These are phyloP conservation scores for Populus tomentosa DNA, from an alignment of 441 rosid genomes.

Conservation along the genomic window DNA sequence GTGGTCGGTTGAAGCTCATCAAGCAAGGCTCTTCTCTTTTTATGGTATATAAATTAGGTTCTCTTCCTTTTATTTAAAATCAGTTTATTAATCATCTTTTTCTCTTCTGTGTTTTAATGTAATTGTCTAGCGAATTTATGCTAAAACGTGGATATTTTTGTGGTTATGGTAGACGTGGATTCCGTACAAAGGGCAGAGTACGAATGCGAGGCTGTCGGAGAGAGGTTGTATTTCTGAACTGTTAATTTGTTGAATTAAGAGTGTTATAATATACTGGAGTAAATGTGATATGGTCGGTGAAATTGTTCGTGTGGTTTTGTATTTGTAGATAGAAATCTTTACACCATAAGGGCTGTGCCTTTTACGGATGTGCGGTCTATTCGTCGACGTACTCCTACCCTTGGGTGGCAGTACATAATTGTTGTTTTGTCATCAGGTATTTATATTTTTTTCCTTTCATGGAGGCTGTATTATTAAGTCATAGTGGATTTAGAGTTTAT, in stretches of 20 bases:
- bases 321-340: constrained; percentile 73
- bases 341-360: constrained; percentile 79
- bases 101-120: background rate
- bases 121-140: background rate
- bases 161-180: constrained; percentile 65
- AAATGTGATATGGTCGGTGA: constrained; percentile 5
- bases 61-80: background rate
- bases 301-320: constrained; percentile 13
- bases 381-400: constrained; percentile 78
- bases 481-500: background rate
- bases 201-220: constrained; percentile 68
- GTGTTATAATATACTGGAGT: background rate
- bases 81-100: background rate
- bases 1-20: constrained; percentile 86
- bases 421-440: constrained; percentile 89
- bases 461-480: background rate
- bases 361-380: constrained; percentile 80
- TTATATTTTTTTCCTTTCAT: background rate
- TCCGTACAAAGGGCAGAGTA: constrained; percentile 76
- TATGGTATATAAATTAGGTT: constrained; percentile 42
- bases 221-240: constrained; percentile 47
- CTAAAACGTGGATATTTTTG: background rate
- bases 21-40: constrained; percentile 72
- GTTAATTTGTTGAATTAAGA: constrained; percentile 3
- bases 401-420: constrained; percentile 96